These are phyloP conservation scores for Anethum foeniculum DNA, from an alignment of 140 eudicot genomes.

Conservation along the genomic window DNA sequence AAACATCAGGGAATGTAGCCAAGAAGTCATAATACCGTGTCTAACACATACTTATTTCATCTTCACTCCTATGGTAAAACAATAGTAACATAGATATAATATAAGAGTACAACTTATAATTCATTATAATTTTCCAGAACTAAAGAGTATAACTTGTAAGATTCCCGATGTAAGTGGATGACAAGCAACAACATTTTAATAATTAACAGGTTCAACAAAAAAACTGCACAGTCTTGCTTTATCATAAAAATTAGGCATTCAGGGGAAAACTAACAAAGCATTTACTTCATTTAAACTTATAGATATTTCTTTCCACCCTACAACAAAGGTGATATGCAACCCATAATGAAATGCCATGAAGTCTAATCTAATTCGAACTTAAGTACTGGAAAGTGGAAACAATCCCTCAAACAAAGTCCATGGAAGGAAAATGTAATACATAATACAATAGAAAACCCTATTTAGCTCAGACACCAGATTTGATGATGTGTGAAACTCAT, in stretches of 20 bases:
- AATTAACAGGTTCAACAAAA: neutral
- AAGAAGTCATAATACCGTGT: neutral
- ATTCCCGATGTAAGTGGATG: neutral
- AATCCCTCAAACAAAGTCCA: neutral
- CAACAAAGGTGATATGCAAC: neutral
- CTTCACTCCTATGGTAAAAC: neutral
- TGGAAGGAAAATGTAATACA: neutral
- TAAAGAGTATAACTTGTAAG: neutral
- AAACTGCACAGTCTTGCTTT: neutral
- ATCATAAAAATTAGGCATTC: neutral
- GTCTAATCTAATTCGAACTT: neutral
- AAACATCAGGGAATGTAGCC: neutral
- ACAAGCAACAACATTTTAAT: neutral
- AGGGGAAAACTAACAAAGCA: neutral
- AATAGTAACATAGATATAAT: neutral
- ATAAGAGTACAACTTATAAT: neutral
- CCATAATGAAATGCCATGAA: neutral
- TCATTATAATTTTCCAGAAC: neutral
- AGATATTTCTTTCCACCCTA: neutral
- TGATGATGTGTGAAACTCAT: neutral
- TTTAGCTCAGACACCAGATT: neutral
- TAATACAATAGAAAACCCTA: neutral
- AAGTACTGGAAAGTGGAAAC: neutral
- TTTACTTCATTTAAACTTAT: neutral
- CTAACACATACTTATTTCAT: neutral